Percentiles rank a stretch among this genome's conserved stretches.
Evolutionary conservation across 352 stramenopile species (phyloP).

Genomic region (Pythium oligandrum): DNA sequence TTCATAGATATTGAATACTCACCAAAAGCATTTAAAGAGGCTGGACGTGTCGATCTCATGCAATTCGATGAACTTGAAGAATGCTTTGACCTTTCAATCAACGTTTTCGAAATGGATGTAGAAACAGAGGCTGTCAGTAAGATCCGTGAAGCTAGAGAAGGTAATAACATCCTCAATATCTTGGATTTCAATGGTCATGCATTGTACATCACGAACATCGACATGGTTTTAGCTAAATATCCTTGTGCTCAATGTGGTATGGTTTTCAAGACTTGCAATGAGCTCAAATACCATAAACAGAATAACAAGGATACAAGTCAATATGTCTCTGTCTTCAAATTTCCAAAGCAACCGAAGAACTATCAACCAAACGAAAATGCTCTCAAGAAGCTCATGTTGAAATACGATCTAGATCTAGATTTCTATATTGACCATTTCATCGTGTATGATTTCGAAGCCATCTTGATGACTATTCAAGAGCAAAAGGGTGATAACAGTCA

Average conservation of each 20-base stretch:
- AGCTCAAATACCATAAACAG: conserved; percentile 14
- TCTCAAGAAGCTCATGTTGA: neutral
- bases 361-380: conserved; percentile 1
- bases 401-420: neutral
- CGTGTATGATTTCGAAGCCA: conserved; percentile 2
- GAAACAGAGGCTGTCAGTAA: conserved; percentile 5
- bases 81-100: conserved; percentile 8
- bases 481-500: neutral
- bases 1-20: conserved; percentile 6
- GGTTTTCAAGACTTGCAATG: conserved; percentile 8
- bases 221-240: conserved; percentile 9
- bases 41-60: conserved; percentile 8
- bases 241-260: conserved; percentile 9
- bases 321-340: neutral
- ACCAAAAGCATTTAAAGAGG: neutral
- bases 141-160: conserved; percentile 1
- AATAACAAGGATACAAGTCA: conserved; percentile 12
- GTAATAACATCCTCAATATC: conserved; percentile 16
- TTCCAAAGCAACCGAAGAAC: neutral
- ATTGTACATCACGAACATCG: conserved; percentile 16
- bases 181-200: conserved; percentile 10
- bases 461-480: neutral
- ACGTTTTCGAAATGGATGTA: conserved; percentile 10
- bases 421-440: neutral
- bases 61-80: conserved; percentile 11